These are phyloP conservation scores for Annona cherimola DNA, from an alignment of 164 flowering plant genomes.

Conservation along the genomic window DNA sequence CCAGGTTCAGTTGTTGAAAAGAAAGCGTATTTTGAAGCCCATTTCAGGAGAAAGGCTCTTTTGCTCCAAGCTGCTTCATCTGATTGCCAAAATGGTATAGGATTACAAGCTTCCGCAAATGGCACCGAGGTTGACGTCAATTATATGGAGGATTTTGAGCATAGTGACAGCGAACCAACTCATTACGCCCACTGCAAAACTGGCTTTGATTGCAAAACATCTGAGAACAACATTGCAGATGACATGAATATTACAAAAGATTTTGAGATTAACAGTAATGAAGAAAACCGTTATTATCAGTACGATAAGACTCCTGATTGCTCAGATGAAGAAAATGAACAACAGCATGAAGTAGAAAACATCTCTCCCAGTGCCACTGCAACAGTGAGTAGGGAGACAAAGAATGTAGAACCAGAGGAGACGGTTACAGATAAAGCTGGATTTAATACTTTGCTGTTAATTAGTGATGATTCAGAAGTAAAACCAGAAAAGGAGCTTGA, in stretches of 20 bases:
- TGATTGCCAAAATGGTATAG: conserved; percentile 29
- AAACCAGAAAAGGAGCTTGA: conserved; percentile 18
- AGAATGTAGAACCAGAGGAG: conserved; percentile 18
- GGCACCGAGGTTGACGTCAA: conserved; percentile 20
- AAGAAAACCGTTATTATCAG: conserved; percentile 11
- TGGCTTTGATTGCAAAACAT: conserved; percentile 24
- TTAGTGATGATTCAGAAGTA: conserved; percentile 16
- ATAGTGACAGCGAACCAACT: conserved; percentile 18
- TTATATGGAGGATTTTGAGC: conserved; percentile 27
- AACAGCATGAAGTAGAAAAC: conserved; percentile 2
- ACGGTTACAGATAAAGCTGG: conserved; percentile 19
- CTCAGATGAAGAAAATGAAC: conserved; percentile 19
- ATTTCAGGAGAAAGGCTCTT: conserved; percentile 65
- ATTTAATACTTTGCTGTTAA: neutral
- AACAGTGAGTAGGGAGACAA: neutral
- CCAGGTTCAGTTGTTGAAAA: conserved; percentile 79
- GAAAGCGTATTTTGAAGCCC: conserved; percentile 91
- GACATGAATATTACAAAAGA: conserved; percentile 24
- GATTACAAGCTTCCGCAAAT: conserved; percentile 26
- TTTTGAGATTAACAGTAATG: conserved; percentile 23
- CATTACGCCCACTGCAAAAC: conserved; percentile 16
- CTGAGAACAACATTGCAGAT: conserved; percentile 30
- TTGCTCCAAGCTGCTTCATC: conserved; percentile 32
- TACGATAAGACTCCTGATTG: conserved; percentile 34
- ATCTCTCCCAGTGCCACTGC: conserved; percentile 7